phyloP scores from a whole-genome alignment of 345 rosid genomes.

The Lenwebbia sp. region DNA sequence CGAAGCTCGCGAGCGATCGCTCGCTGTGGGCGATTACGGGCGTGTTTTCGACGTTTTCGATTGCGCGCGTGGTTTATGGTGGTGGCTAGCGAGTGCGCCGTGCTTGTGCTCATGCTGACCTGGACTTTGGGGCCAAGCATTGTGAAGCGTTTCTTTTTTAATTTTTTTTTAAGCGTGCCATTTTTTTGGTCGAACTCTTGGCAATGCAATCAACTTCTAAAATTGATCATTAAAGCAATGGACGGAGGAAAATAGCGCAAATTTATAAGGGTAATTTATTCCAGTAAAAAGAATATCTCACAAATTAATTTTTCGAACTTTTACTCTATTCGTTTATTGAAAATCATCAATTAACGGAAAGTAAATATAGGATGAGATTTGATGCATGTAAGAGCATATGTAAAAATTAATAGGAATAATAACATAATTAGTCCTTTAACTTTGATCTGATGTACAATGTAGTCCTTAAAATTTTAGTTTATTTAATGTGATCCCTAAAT shows the following conservation, averaged over 20 bases:
- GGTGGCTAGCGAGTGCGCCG: not conserved
- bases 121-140: not conserved
- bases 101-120: not conserved
- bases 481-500: too few species aligned
- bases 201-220: too few species aligned
- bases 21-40: not conserved
- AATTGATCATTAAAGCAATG: too few species aligned
- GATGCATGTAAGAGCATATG: too few species aligned
- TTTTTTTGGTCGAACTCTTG: not conserved
- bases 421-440: too few species aligned
- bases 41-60: not conserved
- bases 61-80: not conserved
- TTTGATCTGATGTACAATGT: too few species aligned
- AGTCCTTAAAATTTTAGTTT: too few species aligned
- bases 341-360: too few species aligned
- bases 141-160: not conserved
- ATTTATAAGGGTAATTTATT: too few species aligned
- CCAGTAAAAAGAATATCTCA: too few species aligned
- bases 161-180: not conserved
- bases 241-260: not conserved
- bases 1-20: not conserved
- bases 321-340: not conserved
- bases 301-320: too few species aligned
- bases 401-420: not conserved
- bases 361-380: too few species aligned